Evolutionary conservation across 2,329 filamentous ascomycete species (phyloP).

Genomic region (Curvularia eragrostidis): DNA sequence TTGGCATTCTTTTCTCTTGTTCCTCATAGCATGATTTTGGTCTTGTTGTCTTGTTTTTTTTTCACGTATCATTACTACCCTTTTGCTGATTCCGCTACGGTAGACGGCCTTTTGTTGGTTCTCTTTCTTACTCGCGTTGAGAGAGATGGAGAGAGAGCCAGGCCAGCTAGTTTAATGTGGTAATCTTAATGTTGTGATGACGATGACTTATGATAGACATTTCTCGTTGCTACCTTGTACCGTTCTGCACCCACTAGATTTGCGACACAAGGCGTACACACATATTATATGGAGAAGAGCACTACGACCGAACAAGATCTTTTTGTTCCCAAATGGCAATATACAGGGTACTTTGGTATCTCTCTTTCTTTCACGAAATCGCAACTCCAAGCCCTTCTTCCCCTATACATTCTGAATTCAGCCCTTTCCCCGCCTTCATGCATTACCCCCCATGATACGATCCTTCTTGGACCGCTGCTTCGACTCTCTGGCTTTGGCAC

Average conservation of each 20-base stretch:
- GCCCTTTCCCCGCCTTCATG: not conserved
- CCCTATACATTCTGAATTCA: not conserved
- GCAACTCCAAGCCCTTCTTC: not conserved
- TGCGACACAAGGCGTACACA: no score
- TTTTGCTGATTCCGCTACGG: not conserved
- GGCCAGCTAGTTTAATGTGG: not conserved
- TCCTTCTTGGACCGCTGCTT: conserved; percentile 39
- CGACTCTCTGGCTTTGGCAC: conserved; percentile 23
- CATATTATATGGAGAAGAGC: no score
- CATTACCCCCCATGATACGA: conserved; percentile 40
- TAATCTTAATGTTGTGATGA: not conserved
- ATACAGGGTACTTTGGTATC: no score
- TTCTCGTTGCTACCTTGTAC: no score
- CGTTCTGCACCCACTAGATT: no score
- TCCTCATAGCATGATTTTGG: not conserved
- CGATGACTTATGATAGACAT: not conserved
- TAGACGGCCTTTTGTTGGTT: not conserved
- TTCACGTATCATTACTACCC: not conserved
- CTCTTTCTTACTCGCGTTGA: not conserved
- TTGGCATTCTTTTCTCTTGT: not conserved
- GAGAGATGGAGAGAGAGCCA: not conserved
- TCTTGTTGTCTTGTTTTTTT: not conserved
- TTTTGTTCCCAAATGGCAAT: no score
- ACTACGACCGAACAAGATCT: no score
- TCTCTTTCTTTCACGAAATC: not conserved